These are phyloP conservation scores for Dothideomycetes sp. DNA, from an alignment of 2,329 filamentous ascomycete genomes.

Conservation along the genomic window DNA sequence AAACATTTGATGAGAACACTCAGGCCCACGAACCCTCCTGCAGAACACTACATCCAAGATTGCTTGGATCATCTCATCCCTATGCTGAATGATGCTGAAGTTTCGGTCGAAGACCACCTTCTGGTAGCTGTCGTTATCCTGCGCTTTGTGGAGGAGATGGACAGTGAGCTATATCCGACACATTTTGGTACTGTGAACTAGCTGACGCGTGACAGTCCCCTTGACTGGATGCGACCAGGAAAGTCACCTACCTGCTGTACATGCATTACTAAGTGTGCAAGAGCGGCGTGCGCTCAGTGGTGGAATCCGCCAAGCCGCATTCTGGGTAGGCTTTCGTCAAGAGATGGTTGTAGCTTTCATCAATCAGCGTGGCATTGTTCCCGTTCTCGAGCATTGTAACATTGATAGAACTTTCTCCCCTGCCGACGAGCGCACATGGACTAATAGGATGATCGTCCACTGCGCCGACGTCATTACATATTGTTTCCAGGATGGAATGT, in stretches of 20 bases:
- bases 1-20: slow-evolving; percentile 39
- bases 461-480: slow-evolving; percentile 53
- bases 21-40: slow-evolving; percentile 34
- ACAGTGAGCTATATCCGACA: slow-evolving; percentile 19
- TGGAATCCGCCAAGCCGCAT: slow-evolving; percentile 38
- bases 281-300: slow-evolving; percentile 19
- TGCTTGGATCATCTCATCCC: slow-evolving; percentile 43
- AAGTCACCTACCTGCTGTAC: slow-evolving; percentile 20
- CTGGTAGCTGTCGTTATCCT: slow-evolving; percentile 48
- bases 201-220: background rate
- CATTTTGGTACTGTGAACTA: background rate
- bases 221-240: slow-evolving; percentile 12
- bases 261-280: slow-evolving; percentile 25
- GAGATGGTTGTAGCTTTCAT: slow-evolving; percentile 45
- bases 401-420: slow-evolving; percentile 40
- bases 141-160: slow-evolving; percentile 47
- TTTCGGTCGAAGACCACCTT: slow-evolving; percentile 38
- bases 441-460: slow-evolving; percentile 44
- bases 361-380: slow-evolving; percentile 34
- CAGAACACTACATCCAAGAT: slow-evolving; percentile 42
- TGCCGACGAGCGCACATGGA: slow-evolving; percentile 44
- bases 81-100: slow-evolving; percentile 28
- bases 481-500: slow-evolving; percentile 41
- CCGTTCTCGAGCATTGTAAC: slow-evolving; percentile 40
- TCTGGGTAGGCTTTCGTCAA: slow-evolving; percentile 48